These are phyloP conservation scores for Camelina hispida DNA, from an alignment of 345 rosid genomes.

Conservation along the genomic window DNA sequence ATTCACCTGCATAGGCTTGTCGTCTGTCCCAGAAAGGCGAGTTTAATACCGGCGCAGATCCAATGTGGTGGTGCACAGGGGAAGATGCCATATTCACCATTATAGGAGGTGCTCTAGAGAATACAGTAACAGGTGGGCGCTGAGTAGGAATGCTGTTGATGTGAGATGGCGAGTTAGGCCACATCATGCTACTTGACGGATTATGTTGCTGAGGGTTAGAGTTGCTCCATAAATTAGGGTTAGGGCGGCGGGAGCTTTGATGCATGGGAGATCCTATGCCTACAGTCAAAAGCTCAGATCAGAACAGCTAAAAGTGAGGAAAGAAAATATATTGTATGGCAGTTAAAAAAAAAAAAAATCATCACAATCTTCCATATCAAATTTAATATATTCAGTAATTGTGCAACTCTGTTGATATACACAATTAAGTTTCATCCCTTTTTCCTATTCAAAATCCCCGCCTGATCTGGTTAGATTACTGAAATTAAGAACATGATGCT, in stretches of 20 bases:
- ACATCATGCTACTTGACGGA: constrained; percentile 65
- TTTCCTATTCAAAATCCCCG: constrained; percentile 20
- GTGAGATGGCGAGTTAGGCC: constrained; percentile 88
- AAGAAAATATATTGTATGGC: background rate
- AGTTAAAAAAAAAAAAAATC: background rate
- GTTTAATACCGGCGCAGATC: constrained; percentile 83
- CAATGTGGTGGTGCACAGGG: constrained; percentile 75
- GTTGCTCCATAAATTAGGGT: constrained; percentile 66
- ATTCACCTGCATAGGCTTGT: constrained; percentile 69
- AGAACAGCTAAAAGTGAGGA: constrained; percentile 32
- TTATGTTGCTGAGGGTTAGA: constrained; percentile 67
- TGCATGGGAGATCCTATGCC: constrained; percentile 59
- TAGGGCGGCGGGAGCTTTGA: constrained; percentile 69
- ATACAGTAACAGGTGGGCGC: constrained; percentile 65
- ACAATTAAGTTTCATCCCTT: constrained; percentile 5
- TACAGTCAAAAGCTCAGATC: constrained; percentile 24
- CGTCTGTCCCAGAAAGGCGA: constrained; percentile 83
- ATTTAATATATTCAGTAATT: constrained; percentile 8
- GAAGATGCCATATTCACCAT: constrained; percentile 65
- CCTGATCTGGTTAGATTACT: constrained; percentile 8
- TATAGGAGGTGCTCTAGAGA: constrained; percentile 69
- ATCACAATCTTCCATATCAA: constrained; percentile 16
- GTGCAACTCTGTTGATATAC: constrained; percentile 10
- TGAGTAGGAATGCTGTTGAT: constrained; percentile 62
- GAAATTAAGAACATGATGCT: constrained; percentile 1